Base-by-base conservation (phyloP, 1,284 basidiomycete genomes). In the Puccinia hordei region DNA sequence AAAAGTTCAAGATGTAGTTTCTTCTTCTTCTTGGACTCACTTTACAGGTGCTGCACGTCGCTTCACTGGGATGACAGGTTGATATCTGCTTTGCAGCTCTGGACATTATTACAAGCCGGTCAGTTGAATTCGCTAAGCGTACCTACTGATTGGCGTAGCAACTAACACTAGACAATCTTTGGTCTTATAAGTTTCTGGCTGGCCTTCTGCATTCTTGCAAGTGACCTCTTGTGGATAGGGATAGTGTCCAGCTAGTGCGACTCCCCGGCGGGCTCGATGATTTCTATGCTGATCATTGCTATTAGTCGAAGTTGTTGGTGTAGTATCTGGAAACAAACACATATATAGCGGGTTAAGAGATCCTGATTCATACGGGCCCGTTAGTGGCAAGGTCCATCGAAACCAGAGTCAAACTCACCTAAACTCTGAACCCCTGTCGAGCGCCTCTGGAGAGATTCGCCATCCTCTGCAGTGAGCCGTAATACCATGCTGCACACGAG, bases 201-300 rank as follows among this genome's bases (percentile, higher is more conserved):
- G 63, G 63, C 30, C 35, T 8, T 66, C 30, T n/a, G 63, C 19
- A 41, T 41, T 22, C 24, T 8, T 66, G 38, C 63, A 66, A 35
- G 63, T 66, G 19, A 66, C 63, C 24, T 66, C 2, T 15, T 19
- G 63, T 24, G 63, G 63, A 19, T 44, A 66, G 4, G 63, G 38
- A 66, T 66, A 44, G 63, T 66, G 63, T 66, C 63, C 63, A 41
- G 63, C 63, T 19, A 66, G 30, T 66, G 63, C 63, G 63, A 66
- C 35, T 46, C 63, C 63, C 5, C 63, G 63, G 19, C 63, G 63
- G 1, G 30, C 9, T 30, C 3, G 3, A 10, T 59, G 24, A 10
- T 30, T 33, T 66, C 63, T 24, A 17, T 41, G 33, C 30, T 41
- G 33, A 46, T 6, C 63, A n/a, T n/a, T n/a, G 27, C 38, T 24